phyloP scores from a whole-genome alignment of 164 flowering plant species.

The Annona cherimola region DNA sequence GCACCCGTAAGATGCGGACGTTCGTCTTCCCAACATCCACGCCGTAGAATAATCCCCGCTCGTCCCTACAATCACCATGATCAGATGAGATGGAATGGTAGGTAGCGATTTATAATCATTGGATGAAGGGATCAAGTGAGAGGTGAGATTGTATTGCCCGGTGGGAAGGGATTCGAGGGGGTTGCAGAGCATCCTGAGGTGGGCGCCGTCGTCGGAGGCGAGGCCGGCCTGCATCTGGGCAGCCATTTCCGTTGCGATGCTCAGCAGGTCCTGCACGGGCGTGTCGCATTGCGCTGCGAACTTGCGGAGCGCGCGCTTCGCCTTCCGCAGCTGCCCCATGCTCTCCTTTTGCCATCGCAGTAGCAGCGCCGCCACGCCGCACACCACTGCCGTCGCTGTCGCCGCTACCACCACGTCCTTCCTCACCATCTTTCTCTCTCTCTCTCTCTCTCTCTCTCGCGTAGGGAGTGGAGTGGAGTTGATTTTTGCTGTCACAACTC shows the following conservation, averaged over 20 bases:
- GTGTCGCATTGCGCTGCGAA: constrained; percentile 45
- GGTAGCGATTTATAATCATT: no score
- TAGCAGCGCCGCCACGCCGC: constrained; percentile 6
- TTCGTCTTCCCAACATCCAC: constrained; percentile 45
- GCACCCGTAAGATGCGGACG: constrained; percentile 37
- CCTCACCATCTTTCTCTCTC: constrained; percentile 1
- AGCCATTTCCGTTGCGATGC: constrained; percentile 35
- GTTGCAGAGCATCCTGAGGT: constrained; percentile 33
- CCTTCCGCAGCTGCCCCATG: constrained; percentile 29
- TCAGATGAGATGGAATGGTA: background rate
- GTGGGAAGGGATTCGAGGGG: constrained; percentile 32
- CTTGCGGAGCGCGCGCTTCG: constrained; percentile 29
- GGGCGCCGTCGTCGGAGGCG: constrained; percentile 12
- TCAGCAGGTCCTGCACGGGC: constrained; percentile 43
- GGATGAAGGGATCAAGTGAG: background rate
- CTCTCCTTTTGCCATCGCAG: background rate
- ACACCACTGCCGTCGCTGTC: background rate
- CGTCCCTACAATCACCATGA: constrained; percentile 33
- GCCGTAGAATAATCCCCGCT: constrained; percentile 55
- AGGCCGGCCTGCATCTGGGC: constrained; percentile 36
- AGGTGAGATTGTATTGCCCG: constrained; percentile 22
- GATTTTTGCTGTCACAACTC: background rate
- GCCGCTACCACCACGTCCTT: constrained; percentile 5
- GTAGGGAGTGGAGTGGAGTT: background rate
- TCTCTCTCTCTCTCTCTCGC: background rate